Evolutionary conservation across 345 rosid genomes (phyloP).

Genomic region (Gossypium longicalyx): DNA sequence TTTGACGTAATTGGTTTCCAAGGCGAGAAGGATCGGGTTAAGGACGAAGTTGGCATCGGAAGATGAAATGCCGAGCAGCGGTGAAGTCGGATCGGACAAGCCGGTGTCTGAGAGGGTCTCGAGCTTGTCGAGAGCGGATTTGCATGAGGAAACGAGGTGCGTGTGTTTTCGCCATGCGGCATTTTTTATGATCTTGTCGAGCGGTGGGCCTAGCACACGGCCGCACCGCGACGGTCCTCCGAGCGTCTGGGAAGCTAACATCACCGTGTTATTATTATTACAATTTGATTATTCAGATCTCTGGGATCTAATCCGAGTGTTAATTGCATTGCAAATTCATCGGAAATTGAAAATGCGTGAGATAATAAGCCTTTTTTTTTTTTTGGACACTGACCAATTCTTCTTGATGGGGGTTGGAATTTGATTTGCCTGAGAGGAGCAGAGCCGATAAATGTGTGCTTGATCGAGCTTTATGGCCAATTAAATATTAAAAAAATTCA

Average conservation of each 20-base stretch:
- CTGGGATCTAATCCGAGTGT: neutral
- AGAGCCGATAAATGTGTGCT: neutral
- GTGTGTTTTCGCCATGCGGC: constrained; percentile 97
- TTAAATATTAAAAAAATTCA: neutral
- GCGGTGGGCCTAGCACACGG: constrained; percentile 64
- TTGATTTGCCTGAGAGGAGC: neutral
- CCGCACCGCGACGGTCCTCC: constrained; percentile 87
- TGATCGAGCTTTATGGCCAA: neutral
- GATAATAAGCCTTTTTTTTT: neutral
- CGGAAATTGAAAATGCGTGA: neutral
- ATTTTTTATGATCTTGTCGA: constrained; percentile 88
- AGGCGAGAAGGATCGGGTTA: constrained; percentile 61
- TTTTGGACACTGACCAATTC: constrained; percentile 6
- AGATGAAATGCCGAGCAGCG: constrained; percentile 55
- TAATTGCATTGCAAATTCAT: constrained; percentile 4
- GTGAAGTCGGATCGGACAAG: constrained; percentile 39
- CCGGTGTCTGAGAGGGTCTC: constrained; percentile 45
- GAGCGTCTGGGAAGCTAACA: constrained; percentile 67
- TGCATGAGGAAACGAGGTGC: constrained; percentile 77
- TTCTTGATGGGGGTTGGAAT: neutral
- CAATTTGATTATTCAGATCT: neutral
- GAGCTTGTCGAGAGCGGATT: constrained; percentile 78
- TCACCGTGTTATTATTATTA: constrained; percentile 1
- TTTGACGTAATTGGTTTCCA: constrained; percentile 64
- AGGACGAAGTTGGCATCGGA: constrained; percentile 61